Conservation (phyloP, 2,329 filamentous ascomycete genomes). For the Aureobasidium sp. region DNA sequence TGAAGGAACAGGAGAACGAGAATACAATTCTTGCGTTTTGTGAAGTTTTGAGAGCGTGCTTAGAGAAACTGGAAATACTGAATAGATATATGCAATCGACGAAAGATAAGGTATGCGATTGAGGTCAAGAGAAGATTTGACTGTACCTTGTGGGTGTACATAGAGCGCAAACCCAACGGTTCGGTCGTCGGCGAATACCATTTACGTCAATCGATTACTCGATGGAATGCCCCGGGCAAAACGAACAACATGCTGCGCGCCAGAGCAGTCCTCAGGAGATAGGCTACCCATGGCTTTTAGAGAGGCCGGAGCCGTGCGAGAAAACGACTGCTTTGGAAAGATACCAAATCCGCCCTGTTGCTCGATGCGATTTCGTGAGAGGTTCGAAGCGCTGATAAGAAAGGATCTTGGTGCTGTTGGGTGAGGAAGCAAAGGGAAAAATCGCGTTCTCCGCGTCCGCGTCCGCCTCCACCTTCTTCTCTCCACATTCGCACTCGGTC, state of each 20-base stretch:
- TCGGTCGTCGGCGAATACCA: constrained; percentile 11
- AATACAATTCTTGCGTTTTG: not conserved
- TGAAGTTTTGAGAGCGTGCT: not conserved
- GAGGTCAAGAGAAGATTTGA: constrained; percentile 3
- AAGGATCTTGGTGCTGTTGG: not conserved
- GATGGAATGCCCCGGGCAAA: not conserved
- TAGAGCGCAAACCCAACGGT: not conserved
- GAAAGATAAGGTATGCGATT: constrained; percentile 6
- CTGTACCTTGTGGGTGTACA: constrained; percentile 4
- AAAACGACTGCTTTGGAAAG: not conserved
- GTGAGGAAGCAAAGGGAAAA: not conserved
- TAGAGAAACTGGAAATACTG: not conserved
- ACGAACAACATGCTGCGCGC: not conserved
- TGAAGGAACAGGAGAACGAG: not conserved
- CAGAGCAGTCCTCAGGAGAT: not conserved
- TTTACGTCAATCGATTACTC: constrained; percentile 7
- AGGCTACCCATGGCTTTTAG: not conserved
- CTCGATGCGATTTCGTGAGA: constrained; percentile 13
- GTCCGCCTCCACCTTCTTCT: not conserved
- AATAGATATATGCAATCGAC: not conserved
- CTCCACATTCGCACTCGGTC: not conserved
- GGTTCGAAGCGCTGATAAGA: constrained; percentile 6
- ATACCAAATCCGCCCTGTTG: not conserved
- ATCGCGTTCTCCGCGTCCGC: not conserved
- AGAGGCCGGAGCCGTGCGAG: constrained; percentile 11